Percentiles rank a stretch among this genome's conserved stretches.
phyloP scores from a whole-genome alignment of 768 basidiomycete species.

The Leccinum variicolor region DNA sequence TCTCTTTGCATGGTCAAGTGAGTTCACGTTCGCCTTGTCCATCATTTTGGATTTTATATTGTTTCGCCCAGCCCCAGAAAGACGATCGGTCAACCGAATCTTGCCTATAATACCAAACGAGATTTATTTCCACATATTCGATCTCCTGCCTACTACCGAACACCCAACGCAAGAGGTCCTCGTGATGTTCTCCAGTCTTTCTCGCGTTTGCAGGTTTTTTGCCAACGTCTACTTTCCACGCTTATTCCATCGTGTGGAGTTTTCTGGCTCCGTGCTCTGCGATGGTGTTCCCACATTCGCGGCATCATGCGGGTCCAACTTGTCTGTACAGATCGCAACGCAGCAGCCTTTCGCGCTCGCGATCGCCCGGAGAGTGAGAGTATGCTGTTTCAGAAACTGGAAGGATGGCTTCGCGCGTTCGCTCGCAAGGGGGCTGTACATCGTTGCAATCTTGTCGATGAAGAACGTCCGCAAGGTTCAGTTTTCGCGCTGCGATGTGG shows the following conservation, averaged over 20 bases:
- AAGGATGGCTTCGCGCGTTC: background rate
- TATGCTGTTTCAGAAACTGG: slow-evolving; percentile 4
- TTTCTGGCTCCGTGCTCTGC: slow-evolving; percentile 14
- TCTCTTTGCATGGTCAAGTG: too few species aligned
- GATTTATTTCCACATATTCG: slow-evolving; percentile 29
- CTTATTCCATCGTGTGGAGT: slow-evolving; percentile 34
- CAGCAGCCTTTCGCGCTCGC: background rate
- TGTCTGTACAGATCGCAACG: background rate
- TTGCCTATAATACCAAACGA: slow-evolving; percentile 41
- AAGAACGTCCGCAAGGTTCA: slow-evolving; percentile 12
- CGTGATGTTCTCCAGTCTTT: slow-evolving; percentile 25
- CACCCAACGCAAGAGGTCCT: slow-evolving; percentile 10
- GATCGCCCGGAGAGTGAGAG: background rate
- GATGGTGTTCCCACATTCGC: background rate
- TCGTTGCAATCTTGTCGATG: slow-evolving; percentile 11
- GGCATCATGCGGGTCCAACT: background rate
- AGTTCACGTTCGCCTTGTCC: too few species aligned
- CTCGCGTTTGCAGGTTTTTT: slow-evolving; percentile 44
- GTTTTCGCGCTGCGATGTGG: slow-evolving; percentile 10
- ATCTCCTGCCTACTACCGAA: slow-evolving; percentile 12
- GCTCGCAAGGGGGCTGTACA: background rate
- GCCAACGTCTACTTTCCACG: slow-evolving; percentile 36
- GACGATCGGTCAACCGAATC: background rate
- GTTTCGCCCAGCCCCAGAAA: slow-evolving; percentile 20
- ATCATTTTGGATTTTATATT: background rate